These are phyloP conservation scores for Clavaria fumosa DNA, from an alignment of 768 basidiomycete species.

Conservation along the genomic window DNA sequence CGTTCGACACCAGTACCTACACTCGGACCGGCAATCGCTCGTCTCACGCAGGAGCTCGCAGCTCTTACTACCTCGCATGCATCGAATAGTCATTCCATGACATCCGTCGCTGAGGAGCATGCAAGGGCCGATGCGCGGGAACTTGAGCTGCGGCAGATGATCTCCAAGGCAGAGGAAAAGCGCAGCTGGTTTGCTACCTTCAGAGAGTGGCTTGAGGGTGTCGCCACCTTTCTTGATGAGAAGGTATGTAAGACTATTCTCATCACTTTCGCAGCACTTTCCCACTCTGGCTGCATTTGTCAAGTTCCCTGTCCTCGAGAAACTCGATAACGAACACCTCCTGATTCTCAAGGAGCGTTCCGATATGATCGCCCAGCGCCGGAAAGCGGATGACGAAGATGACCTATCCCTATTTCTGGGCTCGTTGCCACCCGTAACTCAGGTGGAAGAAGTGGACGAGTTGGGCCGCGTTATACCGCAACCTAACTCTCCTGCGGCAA, in stretches of 20 bases:
- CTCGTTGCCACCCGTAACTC: conserved; percentile 21
- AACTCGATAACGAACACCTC: conserved; percentile 58
- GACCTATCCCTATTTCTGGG: conserved; percentile 64
- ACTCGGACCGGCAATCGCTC: conserved; percentile 42
- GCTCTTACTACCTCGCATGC: conserved; percentile 56
- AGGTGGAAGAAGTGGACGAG: conserved; percentile 41
- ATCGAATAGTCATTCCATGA: conserved; percentile 38
- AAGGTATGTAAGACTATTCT: conserved; percentile 35
- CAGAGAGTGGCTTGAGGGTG: conserved; percentile 65
- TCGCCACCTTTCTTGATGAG: conserved; percentile 78
- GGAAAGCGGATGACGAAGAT: conserved; percentile 64
- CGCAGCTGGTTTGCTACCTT: conserved; percentile 70
- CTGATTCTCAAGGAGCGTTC: conserved; percentile 61
- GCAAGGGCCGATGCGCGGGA: conserved; percentile 51
- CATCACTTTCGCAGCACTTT: neutral
- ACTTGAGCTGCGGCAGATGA: conserved; percentile 58
- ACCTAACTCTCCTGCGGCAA: conserved; percentile 28
- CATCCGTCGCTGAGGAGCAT: conserved; percentile 46
- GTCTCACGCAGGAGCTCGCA: conserved; percentile 43
- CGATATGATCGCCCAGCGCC: conserved; percentile 52
- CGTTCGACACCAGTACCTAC: conserved; percentile 44
- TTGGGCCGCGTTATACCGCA: conserved; percentile 36
- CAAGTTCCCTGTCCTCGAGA: conserved; percentile 70
- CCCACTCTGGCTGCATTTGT: conserved; percentile 2
- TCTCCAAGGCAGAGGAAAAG: conserved; percentile 60